Evolutionary conservation across 305 asterid species (phyloP), one percentile per base, ranked within the genome.

Genomic region (Stenogyne calaminthoides): DNA sequence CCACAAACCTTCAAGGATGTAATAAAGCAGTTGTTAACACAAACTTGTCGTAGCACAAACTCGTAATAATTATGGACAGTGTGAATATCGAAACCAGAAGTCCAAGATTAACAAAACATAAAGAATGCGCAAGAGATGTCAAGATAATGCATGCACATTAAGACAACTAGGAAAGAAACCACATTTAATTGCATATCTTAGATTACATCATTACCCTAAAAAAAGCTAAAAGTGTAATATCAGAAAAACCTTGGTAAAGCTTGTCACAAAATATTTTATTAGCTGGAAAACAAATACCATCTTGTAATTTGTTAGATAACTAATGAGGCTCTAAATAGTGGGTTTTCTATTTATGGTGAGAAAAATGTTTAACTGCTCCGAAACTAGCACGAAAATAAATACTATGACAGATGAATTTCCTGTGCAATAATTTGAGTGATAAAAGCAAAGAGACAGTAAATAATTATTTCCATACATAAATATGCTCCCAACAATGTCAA

Each of bases 1-100:
- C 96, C 7, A 93, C 77, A 85, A 92, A 92, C 91, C 99, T 95
- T 83, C 80, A 78, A 81, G 67, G 47, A 64, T 39, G 71, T 61
- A 68, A 69, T 60, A 72, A 25, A 49, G 34, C 22, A 67, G 63
- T 60, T 66, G 29, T 59, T 68, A 75, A 34, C 64, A 47, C 77
- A 74, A 46, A 55, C 62, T 67, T 70, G 49, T 62, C 69, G 49
- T 67, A 67, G 32, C 65, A 61, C 62, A 73, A 60, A 69, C 63
- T 62, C 51, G 46, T 42, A 27, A 64, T 6, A 32, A 36, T 19
- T 25, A 68, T 25, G 39, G 56, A 10, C 65, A 55, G 18, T 11
- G 57, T 63, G 59, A 70, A 55, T 14, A 55, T 29, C 10, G 36
- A 20, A 32, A 61, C 10, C 22, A 40, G 49, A 54, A 61, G 14